Base-by-base conservation (phyloP, 768 basidiomycete genomes). In the Tremella mesenterica region DNA sequence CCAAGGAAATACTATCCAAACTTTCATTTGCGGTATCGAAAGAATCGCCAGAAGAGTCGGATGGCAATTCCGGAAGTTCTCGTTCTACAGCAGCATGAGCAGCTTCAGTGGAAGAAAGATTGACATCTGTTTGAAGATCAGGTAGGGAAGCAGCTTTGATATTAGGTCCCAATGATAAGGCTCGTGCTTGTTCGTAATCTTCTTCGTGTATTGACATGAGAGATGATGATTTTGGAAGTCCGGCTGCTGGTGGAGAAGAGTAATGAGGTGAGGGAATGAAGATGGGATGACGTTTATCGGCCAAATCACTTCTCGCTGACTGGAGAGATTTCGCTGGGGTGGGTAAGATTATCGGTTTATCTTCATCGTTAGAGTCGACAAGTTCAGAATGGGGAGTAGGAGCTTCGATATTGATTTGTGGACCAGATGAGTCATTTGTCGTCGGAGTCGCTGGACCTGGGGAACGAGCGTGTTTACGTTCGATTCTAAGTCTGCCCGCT, bases 401-500 rank as follows among this genome's bases (percentile, higher is more conserved):
- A 18, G 38, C 44, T 46, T 16, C 5, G 44, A 46, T 9, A 23
- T 25, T 14, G 18, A 14, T 20, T 34, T 38, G 20, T 41, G 21
- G 1, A 43, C 25, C 46, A 3, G 21, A 12, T 6, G n/a, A n/a
- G n/a, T n/a, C n/a, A n/a, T n/a, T n/a, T n/a, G n/a, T n/a, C n/a
- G n/a, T n/a, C 8, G 48, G 21, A 14, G 53, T 36, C 16, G 49
- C 44, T 25, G 52, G 53, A 36, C 36, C 25, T 27, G 26, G 34
- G 29, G 25, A 28, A 9, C 34, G 48, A 39, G 18, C 43, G 25
- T 43, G 48, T 44, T 60, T 68, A 2, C 67, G 39, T 21, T 71
- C 67, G 39, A 72, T 68, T 6, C 56, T 49, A 4, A 72, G 48
- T 44, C 64, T 49, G 21, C 50, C 50, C 4, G 72, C 72, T 25